Evolutionary conservation across 768 basidiomycete genomes (phyloP).

Genomic region (Suillus cothurnatus): DNA sequence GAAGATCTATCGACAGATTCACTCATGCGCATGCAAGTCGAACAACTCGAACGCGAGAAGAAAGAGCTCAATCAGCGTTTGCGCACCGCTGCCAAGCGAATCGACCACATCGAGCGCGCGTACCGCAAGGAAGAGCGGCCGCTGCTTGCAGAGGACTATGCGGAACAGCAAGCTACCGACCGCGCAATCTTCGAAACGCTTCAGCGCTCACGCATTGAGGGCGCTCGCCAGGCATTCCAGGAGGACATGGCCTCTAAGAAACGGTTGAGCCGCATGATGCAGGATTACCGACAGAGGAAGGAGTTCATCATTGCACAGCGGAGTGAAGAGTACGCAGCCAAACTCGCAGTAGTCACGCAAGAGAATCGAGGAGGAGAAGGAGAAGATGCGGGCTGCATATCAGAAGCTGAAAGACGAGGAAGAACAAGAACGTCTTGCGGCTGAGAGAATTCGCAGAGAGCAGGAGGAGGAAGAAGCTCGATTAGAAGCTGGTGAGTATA

Average conservation of each 20-base stretch:
- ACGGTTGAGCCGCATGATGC: conserved; percentile 70
- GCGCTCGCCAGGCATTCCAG: conserved; percentile 56
- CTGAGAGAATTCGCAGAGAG: conserved; percentile 17
- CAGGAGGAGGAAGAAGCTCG: conserved; percentile 47
- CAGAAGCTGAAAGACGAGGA: conserved; percentile 60
- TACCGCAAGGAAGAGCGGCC: conserved; percentile 92
- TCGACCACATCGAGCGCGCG: conserved; percentile 95
- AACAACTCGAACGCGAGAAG: conserved; percentile 97
- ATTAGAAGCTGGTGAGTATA: conserved; percentile 52
- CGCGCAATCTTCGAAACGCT: conserved; percentile 64
- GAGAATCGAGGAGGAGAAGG: conserved; percentile 87
- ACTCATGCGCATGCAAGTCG: conserved; percentile 87
- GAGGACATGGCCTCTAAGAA: conserved; percentile 75
- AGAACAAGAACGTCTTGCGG: conserved; percentile 33
- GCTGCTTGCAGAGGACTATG: conserved; percentile 84
- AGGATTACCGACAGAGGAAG: conserved; percentile 62
- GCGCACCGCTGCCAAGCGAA: conserved; percentile 81
- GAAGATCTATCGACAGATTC: conserved; percentile 84
- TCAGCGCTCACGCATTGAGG: conserved; percentile 59
- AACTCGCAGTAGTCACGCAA: conserved; percentile 54
- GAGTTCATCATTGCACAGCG: conserved; percentile 58
- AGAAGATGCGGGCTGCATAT: conserved; percentile 59
- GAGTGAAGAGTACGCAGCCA: conserved; percentile 65
- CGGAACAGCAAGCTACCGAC: conserved; percentile 80
- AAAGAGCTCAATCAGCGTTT: conserved; percentile 80